phyloP scores from a whole-genome alignment of 2,329 filamentous ascomycete species.

The Verticillium albo-atrum region DNA sequence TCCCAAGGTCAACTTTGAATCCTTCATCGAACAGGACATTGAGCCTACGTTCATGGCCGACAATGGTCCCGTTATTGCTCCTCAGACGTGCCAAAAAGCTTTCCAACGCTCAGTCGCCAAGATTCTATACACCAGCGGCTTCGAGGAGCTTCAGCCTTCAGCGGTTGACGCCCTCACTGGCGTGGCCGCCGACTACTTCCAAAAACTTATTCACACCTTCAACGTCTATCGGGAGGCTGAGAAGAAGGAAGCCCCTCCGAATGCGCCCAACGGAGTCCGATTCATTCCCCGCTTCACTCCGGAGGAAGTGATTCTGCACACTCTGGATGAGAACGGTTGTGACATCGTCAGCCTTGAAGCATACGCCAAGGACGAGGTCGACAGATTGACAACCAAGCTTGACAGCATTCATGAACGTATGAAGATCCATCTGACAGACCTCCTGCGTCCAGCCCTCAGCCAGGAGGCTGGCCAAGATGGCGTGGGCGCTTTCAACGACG shows the following conservation, averaged over 20 bases:
- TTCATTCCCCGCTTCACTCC: conserved; percentile 66
- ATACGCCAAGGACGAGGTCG: conserved; percentile 92
- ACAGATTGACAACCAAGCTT: conserved; percentile 75
- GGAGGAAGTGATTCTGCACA: conserved; percentile 85
- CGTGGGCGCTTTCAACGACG: conserved; percentile 88
- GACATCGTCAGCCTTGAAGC: conserved; percentile 76
- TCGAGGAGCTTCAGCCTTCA: conserved; percentile 94
- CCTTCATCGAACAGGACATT: conserved; percentile 82
- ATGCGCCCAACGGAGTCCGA: conserved; percentile 33
- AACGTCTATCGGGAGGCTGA: conserved; percentile 81
- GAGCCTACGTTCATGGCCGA: conserved; percentile 87
- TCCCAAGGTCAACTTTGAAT: conserved; percentile 88
- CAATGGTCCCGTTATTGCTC: conserved; percentile 81
- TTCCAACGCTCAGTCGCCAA: conserved; percentile 89
- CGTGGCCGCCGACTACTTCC: conserved; percentile 83
- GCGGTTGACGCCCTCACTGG: conserved; percentile 88
- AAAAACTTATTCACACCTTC: conserved; percentile 74
- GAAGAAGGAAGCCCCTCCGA: conserved; percentile 56
- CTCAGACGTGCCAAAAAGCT: conserved; percentile 75
- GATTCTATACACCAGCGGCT: conserved; percentile 92
- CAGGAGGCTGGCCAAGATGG: conserved; percentile 74
- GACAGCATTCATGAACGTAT: conserved; percentile 87
- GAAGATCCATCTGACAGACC: conserved; percentile 87
- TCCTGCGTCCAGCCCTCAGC: conserved; percentile 82
- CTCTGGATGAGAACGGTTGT: conserved; percentile 76